These are phyloP conservation scores for Lachancea quebecensis DNA, from an alignment of 805 yeast species.

Conservation along the genomic window DNA sequence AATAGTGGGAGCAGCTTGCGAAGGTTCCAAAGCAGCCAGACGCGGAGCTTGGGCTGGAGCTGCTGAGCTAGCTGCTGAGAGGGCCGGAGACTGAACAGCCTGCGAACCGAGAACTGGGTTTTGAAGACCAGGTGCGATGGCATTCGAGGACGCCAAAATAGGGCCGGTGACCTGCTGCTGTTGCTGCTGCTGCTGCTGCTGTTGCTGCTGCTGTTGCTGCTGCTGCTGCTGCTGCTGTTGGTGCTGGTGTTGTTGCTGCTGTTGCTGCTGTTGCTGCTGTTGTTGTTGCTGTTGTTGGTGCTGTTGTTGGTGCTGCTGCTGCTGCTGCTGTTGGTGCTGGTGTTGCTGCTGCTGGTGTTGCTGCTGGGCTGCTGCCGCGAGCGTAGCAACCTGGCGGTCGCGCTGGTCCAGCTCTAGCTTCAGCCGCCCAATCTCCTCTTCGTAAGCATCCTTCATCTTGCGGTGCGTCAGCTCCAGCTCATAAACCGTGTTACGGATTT, in stretches of 20 bases:
- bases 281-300: not conserved
- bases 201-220: slow-evolving; percentile 14
- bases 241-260: slow-evolving; percentile 3
- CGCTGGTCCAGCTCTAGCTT: slow-evolving; percentile 79
- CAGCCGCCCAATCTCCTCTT: slow-evolving; percentile 80
- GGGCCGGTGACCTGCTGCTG: slow-evolving; percentile 11
- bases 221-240: slow-evolving; percentile 10
- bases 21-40: slow-evolving; percentile 7
- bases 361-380: slow-evolving; percentile 26
- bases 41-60: slow-evolving; percentile 10
- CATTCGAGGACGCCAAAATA: slow-evolving; percentile 8
- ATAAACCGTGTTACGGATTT: slow-evolving; percentile 86
- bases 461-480: slow-evolving; percentile 93
- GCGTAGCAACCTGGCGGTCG: slow-evolving; percentile 47
- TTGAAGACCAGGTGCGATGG: not conserved
- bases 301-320: slow-evolving; percentile 8
- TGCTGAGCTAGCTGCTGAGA: slow-evolving; percentile 4
- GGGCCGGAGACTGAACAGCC: not conserved
- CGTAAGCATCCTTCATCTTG: slow-evolving; percentile 91
- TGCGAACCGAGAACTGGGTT: slow-evolving; percentile 4
- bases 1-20: slow-evolving; percentile 8
- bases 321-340: slow-evolving; percentile 13
- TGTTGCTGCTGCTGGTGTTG: slow-evolving; percentile 18
- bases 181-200: slow-evolving; percentile 8
- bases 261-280: slow-evolving; percentile 3